Percentiles rank a stretch among this genome's conserved stretches.
Conservation (phyloP, 2,329 filamentous ascomycete genomes). For the Fusarium guadeloupense region DNA sequence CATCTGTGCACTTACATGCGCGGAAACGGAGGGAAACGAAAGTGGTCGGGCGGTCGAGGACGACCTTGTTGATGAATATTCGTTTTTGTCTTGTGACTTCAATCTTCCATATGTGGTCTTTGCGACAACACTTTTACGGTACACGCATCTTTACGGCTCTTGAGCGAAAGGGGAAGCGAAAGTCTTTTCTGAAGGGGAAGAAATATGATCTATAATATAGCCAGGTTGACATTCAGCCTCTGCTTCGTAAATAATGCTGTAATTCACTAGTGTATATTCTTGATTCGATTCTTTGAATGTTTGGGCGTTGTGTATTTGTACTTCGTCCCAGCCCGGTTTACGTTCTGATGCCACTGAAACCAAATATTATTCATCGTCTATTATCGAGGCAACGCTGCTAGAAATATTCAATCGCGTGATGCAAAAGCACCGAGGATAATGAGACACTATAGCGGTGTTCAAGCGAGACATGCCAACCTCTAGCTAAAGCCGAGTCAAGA, state of each 20-base stretch:
- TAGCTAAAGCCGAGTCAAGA: too few species aligned
- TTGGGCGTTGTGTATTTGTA: too few species aligned
- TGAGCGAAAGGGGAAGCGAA: conserved; percentile 18
- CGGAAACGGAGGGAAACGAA: conserved; percentile 6
- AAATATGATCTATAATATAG: conserved; percentile 36
- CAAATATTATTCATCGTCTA: too few species aligned
- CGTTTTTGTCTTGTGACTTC: conserved; percentile 17
- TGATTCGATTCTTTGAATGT: too few species aligned
- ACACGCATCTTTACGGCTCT: conserved; percentile 20
- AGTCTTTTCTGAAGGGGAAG: conserved; percentile 17
- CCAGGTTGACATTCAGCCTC: conserved; percentile 49
- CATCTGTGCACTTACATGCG: not conserved
- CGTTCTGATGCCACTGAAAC: too few species aligned
- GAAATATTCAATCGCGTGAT: too few species aligned
- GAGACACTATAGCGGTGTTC: too few species aligned
- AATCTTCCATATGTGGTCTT: conserved; percentile 34
- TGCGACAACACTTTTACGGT: conserved; percentile 20
- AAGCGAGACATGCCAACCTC: too few species aligned
- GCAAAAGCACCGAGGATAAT: too few species aligned
- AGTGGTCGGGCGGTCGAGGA: conserved; percentile 25
- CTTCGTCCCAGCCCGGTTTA: too few species aligned
- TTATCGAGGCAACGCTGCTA: too few species aligned
- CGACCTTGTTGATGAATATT: conserved; percentile 25
- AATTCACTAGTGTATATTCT: conserved; percentile 56
- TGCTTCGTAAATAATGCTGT: conserved; percentile 57